Base-by-base conservation (phyloP, 495 filamentous ascomycete genomes). In the Xylaria nigripes region DNA sequence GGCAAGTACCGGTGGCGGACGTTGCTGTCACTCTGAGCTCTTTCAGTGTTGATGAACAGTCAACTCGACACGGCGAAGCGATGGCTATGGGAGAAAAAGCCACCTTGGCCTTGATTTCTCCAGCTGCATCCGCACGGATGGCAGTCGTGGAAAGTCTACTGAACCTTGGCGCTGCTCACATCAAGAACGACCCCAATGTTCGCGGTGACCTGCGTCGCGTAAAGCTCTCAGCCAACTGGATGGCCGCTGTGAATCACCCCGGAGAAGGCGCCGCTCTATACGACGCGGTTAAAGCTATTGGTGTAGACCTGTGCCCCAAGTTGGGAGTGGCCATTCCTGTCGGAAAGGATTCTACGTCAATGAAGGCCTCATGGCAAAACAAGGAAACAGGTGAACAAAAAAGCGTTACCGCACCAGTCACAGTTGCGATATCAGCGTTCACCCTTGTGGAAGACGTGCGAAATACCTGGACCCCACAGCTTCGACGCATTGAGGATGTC, bases 41-140 rank as follows among this genome's bases (percentile, higher is more conserved):
- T 0, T 79, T 97, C 57, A 80, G 78, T 27, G 66, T 81, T 16
- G 85, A 84, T 16, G 69, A 64, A 29, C 68, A 72, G 29, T 76
- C 85, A 34, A 76, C 86, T 5, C 84, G 78, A 62, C 89, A 88
- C 44, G 93, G 93, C 56, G 93, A 97, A 69, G 89, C 91, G 7
- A 95, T 96, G 89, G 87, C 90, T 0, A 95, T 96, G 84, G 93
- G 93, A 27, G 92, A 97, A 70, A 95, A 87, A 71, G 90, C 94
- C 15, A 86, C 83, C 0, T 70, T 97, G 36, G 94, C 94, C 15
- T 75, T 97, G 9, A 95, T 98, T 49, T 95, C 88, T 12, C 82
- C 91, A 8, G 88, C 85, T 45, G 89, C 93, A n/a, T 96, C 93
- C 22, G 89, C 93, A 6, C 80, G 89, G 18, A 97, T 98, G 94